These are phyloP conservation scores for Lentinus tigrinus DNA, from an alignment of 768 basidiomycete genomes.

Conservation along the genomic window DNA sequence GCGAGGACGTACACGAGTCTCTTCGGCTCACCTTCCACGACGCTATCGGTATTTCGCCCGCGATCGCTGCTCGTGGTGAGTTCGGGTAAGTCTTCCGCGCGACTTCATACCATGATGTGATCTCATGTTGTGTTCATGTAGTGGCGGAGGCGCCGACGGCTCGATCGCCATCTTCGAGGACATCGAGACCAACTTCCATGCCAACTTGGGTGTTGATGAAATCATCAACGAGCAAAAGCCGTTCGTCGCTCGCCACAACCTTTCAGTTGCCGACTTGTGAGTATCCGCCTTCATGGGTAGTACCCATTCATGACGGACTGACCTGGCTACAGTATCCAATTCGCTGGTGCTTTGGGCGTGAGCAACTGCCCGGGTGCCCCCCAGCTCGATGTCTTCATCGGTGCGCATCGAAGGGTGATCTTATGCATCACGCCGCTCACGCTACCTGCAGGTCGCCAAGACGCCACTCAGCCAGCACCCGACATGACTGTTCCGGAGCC, in stretches of 20 bases:
- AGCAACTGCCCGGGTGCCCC: too few species aligned
- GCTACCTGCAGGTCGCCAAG: constrained; percentile 34
- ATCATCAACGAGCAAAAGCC: constrained; percentile 23
- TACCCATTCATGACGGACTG: background rate
- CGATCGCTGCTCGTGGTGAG: constrained; percentile 5
- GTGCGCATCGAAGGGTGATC: constrained; percentile 23
- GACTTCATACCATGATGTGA: background rate
- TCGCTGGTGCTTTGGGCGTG: background rate
- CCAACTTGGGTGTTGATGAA: constrained; percentile 34
- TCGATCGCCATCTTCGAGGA: constrained; percentile 45
- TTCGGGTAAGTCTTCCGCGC: constrained; percentile 17
- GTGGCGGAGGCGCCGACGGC: constrained; percentile 40
- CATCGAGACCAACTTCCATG: constrained; percentile 41
- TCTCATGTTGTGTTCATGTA: background rate
- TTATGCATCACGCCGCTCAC: constrained; percentile 37
- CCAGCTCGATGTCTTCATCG: constrained; percentile 2
- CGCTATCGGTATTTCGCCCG: constrained; percentile 23
- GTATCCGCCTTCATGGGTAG: constrained; percentile 1
- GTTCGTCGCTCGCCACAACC: constrained; percentile 20
- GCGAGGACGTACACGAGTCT: constrained; percentile 33
- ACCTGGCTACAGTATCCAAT: constrained; percentile 24
- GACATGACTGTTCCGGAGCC: constrained; percentile 26
- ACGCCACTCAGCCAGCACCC: constrained; percentile 22
- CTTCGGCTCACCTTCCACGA: constrained; percentile 31
- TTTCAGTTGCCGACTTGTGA: constrained; percentile 25